phyloP scores from a whole-genome alignment of 306 rosid species.

The Malus asiatica region DNA sequence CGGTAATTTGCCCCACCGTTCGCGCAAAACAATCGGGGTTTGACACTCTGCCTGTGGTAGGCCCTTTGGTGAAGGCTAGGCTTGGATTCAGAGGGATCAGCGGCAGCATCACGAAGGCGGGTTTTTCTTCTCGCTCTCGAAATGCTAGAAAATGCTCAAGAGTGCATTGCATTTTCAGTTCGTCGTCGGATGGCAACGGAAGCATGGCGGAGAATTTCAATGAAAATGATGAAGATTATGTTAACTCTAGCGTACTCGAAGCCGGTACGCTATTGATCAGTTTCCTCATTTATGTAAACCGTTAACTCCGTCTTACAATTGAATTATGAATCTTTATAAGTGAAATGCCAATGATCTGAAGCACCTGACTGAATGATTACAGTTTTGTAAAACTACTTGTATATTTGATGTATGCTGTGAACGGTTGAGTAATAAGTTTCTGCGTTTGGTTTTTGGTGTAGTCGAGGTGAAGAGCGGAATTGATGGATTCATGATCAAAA shows the following conservation, averaged over 20 bases:
- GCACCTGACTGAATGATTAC: not conserved
- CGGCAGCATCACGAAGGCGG: constrained; percentile 31
- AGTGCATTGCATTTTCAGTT: constrained; percentile 58
- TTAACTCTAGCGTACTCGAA: constrained; percentile 75
- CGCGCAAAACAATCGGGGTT: constrained; percentile 55
- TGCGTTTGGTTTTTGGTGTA: constrained; percentile 24
- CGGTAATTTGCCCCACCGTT: constrained; percentile 66
- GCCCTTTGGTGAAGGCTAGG: constrained; percentile 36
- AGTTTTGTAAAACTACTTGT: not conserved
- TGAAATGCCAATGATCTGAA: not conserved
- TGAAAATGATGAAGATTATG: constrained; percentile 84
- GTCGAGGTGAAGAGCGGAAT: constrained; percentile 99
- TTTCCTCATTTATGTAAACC: not conserved
- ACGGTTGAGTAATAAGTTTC: constrained; percentile 1
- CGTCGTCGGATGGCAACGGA: constrained; percentile 75
- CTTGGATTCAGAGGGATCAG: constrained; percentile 41
- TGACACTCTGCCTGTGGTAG: constrained; percentile 46
- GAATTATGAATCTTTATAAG: not conserved
- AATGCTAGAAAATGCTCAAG: constrained; percentile 33
- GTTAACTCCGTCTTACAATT: not conserved
- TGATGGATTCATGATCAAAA: constrained; percentile 89
- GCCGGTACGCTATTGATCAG: constrained; percentile 63
- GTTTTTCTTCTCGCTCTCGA: constrained; percentile 31
- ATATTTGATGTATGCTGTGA: not conserved
- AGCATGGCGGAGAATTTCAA: constrained; percentile 75